Evolutionary conservation across 2,329 filamentous ascomycete genomes (phyloP).

Genomic region (Reticulascus tulasneorum): DNA sequence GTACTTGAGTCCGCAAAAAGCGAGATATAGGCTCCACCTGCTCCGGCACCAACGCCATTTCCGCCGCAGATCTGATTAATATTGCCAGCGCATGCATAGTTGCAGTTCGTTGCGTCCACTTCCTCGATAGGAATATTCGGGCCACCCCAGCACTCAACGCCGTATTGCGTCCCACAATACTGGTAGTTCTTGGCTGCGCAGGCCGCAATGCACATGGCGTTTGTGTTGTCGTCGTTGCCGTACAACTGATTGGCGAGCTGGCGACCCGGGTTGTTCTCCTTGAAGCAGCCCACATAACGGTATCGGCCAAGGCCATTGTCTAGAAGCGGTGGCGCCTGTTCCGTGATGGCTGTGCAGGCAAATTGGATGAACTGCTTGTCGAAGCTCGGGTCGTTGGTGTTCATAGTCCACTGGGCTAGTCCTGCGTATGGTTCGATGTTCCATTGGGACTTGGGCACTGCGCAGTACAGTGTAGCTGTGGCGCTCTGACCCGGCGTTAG

Average conservation of each 20-base stretch:
- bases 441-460: conserved; percentile 53
- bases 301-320: conserved; percentile 42
- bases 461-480: conserved; percentile 50
- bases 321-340: conserved; percentile 48
- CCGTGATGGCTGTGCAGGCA: conserved; percentile 44
- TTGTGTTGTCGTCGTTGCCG: conserved; percentile 36
- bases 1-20: conserved; percentile 37
- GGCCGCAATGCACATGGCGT: conserved; percentile 38
- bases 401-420: conserved; percentile 50
- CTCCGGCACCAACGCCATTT: conserved; percentile 31
- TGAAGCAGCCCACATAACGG: conserved; percentile 51
- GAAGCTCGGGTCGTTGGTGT: conserved; percentile 49
- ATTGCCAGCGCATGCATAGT: conserved; percentile 46
- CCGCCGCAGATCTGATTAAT: conserved; percentile 50
- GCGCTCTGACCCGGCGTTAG: conserved; percentile 45
- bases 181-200: conserved; percentile 31
- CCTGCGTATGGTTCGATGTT: conserved; percentile 48
- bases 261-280: conserved; percentile 51
- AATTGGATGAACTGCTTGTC: conserved; percentile 52
- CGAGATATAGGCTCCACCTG: conserved; percentile 39
- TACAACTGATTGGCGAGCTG: conserved; percentile 43
- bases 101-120: conserved; percentile 44
- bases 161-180: conserved; percentile 48
- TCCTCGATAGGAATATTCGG: conserved; percentile 38
- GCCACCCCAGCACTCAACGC: conserved; percentile 52